phyloP scores from a whole-genome alignment of 192 early-diverging fungal species.

The Coemansia sp. region DNA sequence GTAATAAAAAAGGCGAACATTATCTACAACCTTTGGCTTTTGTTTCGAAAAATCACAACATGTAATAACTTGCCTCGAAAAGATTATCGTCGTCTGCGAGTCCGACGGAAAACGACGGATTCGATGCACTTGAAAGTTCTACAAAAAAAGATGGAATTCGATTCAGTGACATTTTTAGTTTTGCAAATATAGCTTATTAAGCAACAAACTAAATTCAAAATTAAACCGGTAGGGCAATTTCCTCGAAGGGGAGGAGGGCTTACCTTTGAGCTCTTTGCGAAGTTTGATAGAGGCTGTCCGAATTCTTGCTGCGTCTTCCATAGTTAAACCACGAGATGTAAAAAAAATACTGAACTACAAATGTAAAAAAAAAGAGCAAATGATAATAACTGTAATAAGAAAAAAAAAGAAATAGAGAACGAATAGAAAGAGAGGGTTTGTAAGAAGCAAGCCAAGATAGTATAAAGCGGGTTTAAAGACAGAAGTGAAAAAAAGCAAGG shows the following conservation, averaged over 20 bases:
- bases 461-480: neutral
- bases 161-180: neutral
- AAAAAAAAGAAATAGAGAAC: neutral
- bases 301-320: constrained; percentile 16
- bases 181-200: too few species aligned
- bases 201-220: neutral
- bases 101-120: constrained; percentile 89
- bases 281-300: constrained; percentile 31
- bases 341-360: neutral
- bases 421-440: neutral
- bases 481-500: neutral
- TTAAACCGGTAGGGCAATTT: neutral
- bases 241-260: neutral
- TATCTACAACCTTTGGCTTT: neutral
- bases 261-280: constrained; percentile 39
- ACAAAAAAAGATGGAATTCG: constrained; percentile 20
- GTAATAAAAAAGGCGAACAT: neutral
- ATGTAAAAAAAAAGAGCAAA: neutral
- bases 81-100: constrained; percentile 81
- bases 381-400: neutral
- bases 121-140: constrained; percentile 77
- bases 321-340: neutral
- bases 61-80: constrained; percentile 68
- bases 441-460: neutral
- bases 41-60: too few species aligned